These are phyloP conservation scores for Claviceps quebecensis DNA, from an alignment of 2,329 filamentous ascomycete genomes.

Conservation along the genomic window DNA sequence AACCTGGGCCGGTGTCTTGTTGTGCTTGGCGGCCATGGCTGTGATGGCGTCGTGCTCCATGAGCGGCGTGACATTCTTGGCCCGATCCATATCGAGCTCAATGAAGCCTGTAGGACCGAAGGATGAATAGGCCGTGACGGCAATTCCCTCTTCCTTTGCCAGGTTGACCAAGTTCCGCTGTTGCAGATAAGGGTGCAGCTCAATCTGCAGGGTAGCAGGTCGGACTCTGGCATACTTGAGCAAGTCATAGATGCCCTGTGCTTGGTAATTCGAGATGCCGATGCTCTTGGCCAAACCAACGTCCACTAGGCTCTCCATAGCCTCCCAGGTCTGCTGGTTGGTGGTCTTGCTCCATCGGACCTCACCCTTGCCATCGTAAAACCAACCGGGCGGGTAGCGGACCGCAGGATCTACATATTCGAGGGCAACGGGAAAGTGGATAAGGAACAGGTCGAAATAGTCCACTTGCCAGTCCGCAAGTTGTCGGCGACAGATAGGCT, in stretches of 20 bases:
- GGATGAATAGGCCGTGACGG: conserved; percentile 70
- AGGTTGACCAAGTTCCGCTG: conserved; percentile 58
- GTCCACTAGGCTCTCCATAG: conserved; percentile 63
- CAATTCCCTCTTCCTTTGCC: conserved; percentile 54
- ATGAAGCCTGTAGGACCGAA: conserved; percentile 70
- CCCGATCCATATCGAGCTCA: conserved; percentile 54
- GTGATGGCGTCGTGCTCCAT: conserved; percentile 57
- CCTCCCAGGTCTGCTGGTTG: conserved; percentile 70
- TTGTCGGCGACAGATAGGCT: conserved; percentile 62
- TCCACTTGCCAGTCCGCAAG: conserved; percentile 72
- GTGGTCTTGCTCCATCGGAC: conserved; percentile 52
- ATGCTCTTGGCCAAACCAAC: conserved; percentile 57
- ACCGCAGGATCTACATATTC: conserved; percentile 71
- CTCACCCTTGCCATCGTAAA: conserved; percentile 47
- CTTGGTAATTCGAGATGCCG: conserved; percentile 74
- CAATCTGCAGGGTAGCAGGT: conserved; percentile 70
- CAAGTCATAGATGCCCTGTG: conserved; percentile 62
- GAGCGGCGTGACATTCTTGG: conserved; percentile 47
- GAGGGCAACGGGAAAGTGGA: conserved; percentile 80
- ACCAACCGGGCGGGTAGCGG: conserved; percentile 70
- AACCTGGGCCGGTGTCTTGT: conserved; percentile 34
- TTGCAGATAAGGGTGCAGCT: conserved; percentile 80
- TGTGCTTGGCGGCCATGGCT: conserved; percentile 50
- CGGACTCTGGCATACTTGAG: conserved; percentile 62
- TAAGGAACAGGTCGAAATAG: conserved; percentile 81